Conservation (phyloP, 2,329 filamentous ascomycete species). For the Fusarium napiforme region DNA sequence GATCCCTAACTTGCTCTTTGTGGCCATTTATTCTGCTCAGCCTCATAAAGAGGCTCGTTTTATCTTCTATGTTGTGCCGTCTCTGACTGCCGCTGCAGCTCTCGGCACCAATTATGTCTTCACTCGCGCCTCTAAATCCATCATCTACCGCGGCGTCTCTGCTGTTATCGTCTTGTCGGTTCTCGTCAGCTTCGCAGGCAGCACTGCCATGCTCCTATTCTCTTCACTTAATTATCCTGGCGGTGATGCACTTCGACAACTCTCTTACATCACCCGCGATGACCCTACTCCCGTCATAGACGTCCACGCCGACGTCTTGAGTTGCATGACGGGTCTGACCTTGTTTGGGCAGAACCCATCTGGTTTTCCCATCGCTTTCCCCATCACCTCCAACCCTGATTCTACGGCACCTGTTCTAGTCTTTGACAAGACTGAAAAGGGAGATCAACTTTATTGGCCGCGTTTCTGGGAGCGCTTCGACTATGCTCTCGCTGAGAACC, state of each 20-base stretch:
- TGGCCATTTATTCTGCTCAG: slow-evolving; percentile 84
- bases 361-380: slow-evolving; percentile 51
- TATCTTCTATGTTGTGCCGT: slow-evolving; percentile 87
- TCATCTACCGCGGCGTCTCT: slow-evolving; percentile 65
- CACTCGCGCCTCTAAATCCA: slow-evolving; percentile 69
- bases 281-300: slow-evolving; percentile 46
- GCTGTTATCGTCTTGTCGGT: slow-evolving; percentile 69
- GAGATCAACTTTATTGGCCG: slow-evolving; percentile 53
- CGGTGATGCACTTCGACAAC: slow-evolving; percentile 75
- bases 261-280: slow-evolving; percentile 53
- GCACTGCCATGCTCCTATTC: slow-evolving; percentile 75
- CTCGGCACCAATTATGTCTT: slow-evolving; percentile 78
- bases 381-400: slow-evolving; percentile 23
- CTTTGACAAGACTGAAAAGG: slow-evolving; percentile 72
- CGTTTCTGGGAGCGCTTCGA: slow-evolving; percentile 73
- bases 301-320: slow-evolving; percentile 73
- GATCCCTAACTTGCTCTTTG: slow-evolving; percentile 76
- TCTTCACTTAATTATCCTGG: slow-evolving; percentile 95
- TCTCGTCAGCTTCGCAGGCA: slow-evolving; percentile 67
- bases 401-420: slow-evolving; percentile 46
- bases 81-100: slow-evolving; percentile 81
- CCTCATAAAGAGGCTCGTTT: slow-evolving; percentile 98
- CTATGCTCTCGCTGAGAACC: slow-evolving; percentile 69
- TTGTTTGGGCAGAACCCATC: slow-evolving; percentile 67
- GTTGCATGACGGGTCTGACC: slow-evolving; percentile 77